Evolutionary conservation across 768 basidiomycete genomes (phyloP), one percentile per base, ranked within the genome.

Genomic region (Lentinula raphanica): DNA sequence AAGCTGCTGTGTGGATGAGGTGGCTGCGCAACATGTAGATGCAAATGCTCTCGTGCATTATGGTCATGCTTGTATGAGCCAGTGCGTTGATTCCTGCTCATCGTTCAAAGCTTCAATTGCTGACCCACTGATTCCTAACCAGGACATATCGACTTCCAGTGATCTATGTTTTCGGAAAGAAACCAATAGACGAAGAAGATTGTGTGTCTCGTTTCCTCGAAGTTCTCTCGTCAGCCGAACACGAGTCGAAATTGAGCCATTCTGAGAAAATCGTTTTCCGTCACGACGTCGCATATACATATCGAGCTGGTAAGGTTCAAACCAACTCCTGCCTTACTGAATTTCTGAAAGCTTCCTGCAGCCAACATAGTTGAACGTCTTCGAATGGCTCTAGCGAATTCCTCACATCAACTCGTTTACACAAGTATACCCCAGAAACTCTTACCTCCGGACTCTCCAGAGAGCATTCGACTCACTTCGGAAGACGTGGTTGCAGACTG

Each of bases 1-100:
- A 65, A 94, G 95, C 65, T 99, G 97, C 66, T 98, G 97, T 68
- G 93, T 96, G 2, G 97, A 99, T 66, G 92, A 98, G 64, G 89
- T 98, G 5, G 90, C 94, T 5, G 94, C 96, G 3, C 88, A 94
- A 65, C 97, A 99, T 66, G 86, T 94, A 46, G 86, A 94, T 62
- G 93, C 94, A 0, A 92, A 98, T 67, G 84, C 87, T 7, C 79
- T 97, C 61, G 87, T 99, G 2, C 96, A 99, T 66, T 98, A 97
- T 66, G 96, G 96, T 1, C 91, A 97, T 74, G 94, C 96, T 0
- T 99, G 97, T 69, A 82, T 98, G 77, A 93, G 90, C 68, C 84
- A 87, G 94, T 96, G 64, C 62, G 92, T 77, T 11, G 32, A 29
- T 28, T 27, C 21, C 11, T n/a, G n/a, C n/a, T n/a, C n/a, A n/a